These are phyloP conservation scores for Ocimum tenuiflorum DNA, from an alignment of 257 asterid genomes.

Conservation along the genomic window DNA sequence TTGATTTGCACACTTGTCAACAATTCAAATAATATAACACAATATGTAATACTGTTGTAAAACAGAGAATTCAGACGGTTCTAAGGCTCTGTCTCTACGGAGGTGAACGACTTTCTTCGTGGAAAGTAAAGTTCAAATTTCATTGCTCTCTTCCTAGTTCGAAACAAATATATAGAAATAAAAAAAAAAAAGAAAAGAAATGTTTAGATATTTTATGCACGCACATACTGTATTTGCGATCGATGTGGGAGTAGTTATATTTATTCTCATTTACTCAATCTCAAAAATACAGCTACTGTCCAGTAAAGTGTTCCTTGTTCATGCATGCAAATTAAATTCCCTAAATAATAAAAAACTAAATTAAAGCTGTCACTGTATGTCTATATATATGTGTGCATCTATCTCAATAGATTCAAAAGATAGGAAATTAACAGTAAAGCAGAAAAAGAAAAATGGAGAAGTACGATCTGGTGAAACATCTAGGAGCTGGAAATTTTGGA, in stretches of 20 bases:
- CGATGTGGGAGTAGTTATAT: background rate
- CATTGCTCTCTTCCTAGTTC: too few species aligned
- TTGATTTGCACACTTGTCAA: too few species aligned
- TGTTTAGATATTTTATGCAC: too few species aligned
- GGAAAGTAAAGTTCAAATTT: too few species aligned
- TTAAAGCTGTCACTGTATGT: background rate
- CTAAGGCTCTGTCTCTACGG: too few species aligned
- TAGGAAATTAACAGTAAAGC: background rate
- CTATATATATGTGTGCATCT: background rate
- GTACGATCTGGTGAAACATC: constrained; percentile 63
- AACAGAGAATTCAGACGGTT: too few species aligned
- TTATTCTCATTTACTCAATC: background rate
- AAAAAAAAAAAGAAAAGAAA: too few species aligned
- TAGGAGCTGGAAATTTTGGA: constrained; percentile 79
- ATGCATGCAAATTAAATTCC: constrained; percentile 5
- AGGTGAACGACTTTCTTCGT: too few species aligned
- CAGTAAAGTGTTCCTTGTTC: background rate
- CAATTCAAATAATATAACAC: too few species aligned
- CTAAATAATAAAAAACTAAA: background rate
- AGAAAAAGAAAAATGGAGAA: constrained; percentile 36
- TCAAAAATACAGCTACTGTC: background rate
- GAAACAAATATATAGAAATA: too few species aligned
- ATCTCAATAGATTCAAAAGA: background rate
- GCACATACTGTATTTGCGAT: background rate
- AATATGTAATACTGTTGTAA: too few species aligned